These are phyloP conservation scores for Mytilinidion resinicola DNA, from an alignment of 495 filamentous ascomycete species.

Conservation along the genomic window DNA sequence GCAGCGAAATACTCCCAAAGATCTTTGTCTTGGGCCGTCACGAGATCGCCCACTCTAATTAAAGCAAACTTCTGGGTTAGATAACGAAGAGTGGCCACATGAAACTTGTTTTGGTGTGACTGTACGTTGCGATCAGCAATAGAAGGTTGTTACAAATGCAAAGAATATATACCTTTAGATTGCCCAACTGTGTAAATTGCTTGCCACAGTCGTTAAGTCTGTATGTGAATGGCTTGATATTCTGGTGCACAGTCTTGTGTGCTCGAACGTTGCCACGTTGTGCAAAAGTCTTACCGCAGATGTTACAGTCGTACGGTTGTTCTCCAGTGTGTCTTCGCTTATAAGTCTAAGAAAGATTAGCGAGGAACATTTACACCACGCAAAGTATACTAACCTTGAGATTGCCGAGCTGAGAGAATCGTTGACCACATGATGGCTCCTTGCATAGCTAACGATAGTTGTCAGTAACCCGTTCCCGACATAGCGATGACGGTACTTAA, in stretches of 20 bases:
- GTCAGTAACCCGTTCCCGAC: constrained; percentile 7
- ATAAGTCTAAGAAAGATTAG: constrained; percentile 55
- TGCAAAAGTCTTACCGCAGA: constrained; percentile 75
- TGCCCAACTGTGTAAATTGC: constrained; percentile 81
- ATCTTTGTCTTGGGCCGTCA: constrained; percentile 64
- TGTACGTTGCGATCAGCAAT: constrained; percentile 32
- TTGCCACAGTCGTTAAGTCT: constrained; percentile 75
- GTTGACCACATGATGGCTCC: constrained; percentile 66
- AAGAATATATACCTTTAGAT: constrained; percentile 61
- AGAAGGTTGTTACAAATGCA: too few relatives aligned
- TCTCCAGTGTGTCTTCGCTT: constrained; percentile 81
- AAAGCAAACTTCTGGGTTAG: constrained; percentile 69
- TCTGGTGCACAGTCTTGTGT: constrained; percentile 74
- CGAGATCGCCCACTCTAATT: constrained; percentile 53
- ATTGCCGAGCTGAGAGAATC: constrained; percentile 84
- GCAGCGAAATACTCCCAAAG: constrained; percentile 81
- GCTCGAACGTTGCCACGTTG: constrained; percentile 83
- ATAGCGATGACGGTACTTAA: constrained; percentile 45
- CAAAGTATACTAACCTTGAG: constrained; percentile 55
- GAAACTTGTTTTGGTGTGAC: constrained; percentile 94
- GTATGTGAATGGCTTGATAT: constrained; percentile 74
- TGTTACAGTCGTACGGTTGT: constrained; percentile 75
- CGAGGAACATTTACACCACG: not conserved
- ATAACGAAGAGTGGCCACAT: constrained; percentile 61
- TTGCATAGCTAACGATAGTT: constrained; percentile 56